Base-by-base conservation (phyloP, 805 yeast species). In the Aciculoconidium aculeatum region DNA sequence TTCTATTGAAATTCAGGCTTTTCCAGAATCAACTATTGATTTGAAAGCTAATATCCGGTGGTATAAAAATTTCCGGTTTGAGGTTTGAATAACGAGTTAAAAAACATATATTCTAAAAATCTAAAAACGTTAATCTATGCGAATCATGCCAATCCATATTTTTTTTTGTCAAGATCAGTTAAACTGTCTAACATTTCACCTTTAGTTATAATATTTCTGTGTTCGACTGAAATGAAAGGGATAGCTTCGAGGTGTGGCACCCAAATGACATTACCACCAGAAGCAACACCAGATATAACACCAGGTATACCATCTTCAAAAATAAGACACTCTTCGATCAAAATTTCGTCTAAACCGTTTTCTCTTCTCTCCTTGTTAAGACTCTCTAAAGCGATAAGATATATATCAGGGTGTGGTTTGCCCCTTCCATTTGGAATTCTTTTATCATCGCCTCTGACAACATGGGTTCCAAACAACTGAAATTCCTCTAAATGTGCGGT, bases 231-330 rank as follows among this genome's bases (percentile, higher is more conserved):
- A 39, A 83, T 55, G 6, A 72, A 70, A 11, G 65, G 60, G 18
- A 72, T 47, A 0, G 94, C 94, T 34, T 82, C 74, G 15, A 69
- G 67, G 54, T 90, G 90, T 7, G 98, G 97, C 9, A 88, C 81
- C 98, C 97, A 92, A 27, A 90, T 70, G n/a, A 90, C 95, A 31
- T 67, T 69, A 9, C 85, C 82, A 7, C 87, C 88, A 19, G 95
- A 86, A 11, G 82, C 77, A 32, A 70, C 71, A 9, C 95, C 98
- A 3, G 95, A 80, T 11, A 63, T 49, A 13, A 90, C 90, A 3
- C 99, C 99, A 1, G 95, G 88, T 24, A 87, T 65, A 3, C 96
- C 97, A 57, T 92, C 99, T 62, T 92, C 98, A 55, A 92, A 92
- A 2, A 92, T 81, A 17, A 92, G 54, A 45, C 94, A 83, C 46